A percentile compares a stretch with the other conserved stretches of the same genome.
Evolutionary conservation across 2,329 filamentous ascomycete species (phyloP).

Genomic region (Aspergillus costaricaensis): DNA sequence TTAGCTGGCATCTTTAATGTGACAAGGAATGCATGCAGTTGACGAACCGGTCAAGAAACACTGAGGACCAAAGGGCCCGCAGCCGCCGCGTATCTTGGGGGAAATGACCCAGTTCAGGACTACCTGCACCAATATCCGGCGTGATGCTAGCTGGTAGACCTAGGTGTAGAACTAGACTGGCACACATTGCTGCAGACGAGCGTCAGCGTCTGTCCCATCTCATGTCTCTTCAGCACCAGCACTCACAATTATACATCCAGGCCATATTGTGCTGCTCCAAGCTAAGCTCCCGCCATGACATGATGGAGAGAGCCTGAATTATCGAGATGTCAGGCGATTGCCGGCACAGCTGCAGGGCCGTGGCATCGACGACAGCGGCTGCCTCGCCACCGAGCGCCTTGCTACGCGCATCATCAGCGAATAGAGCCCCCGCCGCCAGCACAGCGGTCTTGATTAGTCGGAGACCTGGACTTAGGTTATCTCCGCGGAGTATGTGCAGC

Average conservation of each 20-base stretch:
- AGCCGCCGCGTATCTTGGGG: neutral
- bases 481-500: neutral
- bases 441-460: neutral
- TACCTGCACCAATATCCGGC: neutral
- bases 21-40: neutral
- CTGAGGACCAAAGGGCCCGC: constrained; percentile 5
- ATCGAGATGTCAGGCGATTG: neutral
- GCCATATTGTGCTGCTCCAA: constrained; percentile 10
- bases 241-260: constrained; percentile 9
- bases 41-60: constrained; percentile 3
- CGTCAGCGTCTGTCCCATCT: neutral
- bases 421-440: constrained; percentile 1
- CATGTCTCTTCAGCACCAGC: no score
- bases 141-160: neutral
- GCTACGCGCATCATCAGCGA: neutral
- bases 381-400: neutral
- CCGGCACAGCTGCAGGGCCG: neutral
- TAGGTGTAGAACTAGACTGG: neutral
- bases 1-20: neutral
- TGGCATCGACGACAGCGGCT: neutral
- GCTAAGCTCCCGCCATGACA: constrained; percentile 6
- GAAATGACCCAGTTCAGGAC: neutral
- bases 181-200: neutral
- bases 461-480: neutral
- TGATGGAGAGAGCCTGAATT: constrained; percentile 3